Percentiles rank a stretch among this genome's conserved stretches.
Conservation (phyloP, 768 basidiomycete species). For the Rhizopogon roseolus region DNA sequence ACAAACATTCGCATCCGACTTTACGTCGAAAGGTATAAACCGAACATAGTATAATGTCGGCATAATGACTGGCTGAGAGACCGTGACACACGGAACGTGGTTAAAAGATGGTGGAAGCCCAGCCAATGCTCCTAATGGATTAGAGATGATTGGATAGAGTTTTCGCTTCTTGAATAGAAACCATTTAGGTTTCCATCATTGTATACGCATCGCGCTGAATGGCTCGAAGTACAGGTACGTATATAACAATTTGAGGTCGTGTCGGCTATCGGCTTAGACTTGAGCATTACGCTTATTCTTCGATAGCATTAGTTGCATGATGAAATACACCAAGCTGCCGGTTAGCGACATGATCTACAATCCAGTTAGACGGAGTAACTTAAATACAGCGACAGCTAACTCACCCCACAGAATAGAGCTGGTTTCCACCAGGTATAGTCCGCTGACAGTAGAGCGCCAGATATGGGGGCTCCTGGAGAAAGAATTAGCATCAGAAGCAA, state of each 20-base stretch:
- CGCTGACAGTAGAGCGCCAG: conserved; percentile 46
- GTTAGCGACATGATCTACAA: neutral
- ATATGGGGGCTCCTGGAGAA: conserved; percentile 44
- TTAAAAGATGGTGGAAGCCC: neutral
- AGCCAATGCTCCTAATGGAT: neutral
- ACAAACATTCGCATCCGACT: too few relatives aligned
- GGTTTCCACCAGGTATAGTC: conserved; percentile 54
- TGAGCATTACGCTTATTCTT: neutral
- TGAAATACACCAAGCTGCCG: neutral
- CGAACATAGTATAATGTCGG: conserved; percentile 8
- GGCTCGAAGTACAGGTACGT: neutral
- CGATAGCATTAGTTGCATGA: neutral
- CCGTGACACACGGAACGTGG: neutral
- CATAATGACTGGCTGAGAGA: neutral
- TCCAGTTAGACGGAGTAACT: neutral
- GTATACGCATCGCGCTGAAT: neutral
- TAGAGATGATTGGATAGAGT: too few relatives aligned
- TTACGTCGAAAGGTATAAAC: neutral
- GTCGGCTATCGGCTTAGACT: neutral
- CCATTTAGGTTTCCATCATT: too few relatives aligned
- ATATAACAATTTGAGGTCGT: too few relatives aligned
- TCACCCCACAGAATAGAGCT: conserved; percentile 43
- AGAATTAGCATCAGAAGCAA: neutral
- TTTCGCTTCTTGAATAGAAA: too few relatives aligned
- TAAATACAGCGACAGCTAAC: neutral